Evolutionary conservation across 2,329 filamentous ascomycete species (phyloP).

Genomic region (Geosmithia morbida): DNA sequence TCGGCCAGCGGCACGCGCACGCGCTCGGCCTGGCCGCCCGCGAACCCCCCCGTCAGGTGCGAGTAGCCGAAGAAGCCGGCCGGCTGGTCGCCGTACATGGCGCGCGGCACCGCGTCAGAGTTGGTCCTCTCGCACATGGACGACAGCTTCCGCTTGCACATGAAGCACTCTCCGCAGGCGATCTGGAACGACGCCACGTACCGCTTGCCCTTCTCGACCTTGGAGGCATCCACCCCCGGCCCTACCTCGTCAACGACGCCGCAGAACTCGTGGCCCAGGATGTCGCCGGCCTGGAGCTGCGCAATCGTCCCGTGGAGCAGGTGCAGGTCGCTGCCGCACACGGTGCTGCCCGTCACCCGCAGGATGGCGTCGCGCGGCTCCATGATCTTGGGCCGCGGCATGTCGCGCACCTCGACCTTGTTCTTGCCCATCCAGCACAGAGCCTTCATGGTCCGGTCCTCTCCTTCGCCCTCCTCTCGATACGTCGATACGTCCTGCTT

Average conservation of each 20-base stretch:
- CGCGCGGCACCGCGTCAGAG: conserved; percentile 52
- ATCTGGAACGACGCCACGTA: conserved; percentile 85
- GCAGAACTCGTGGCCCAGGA: conserved; percentile 50
- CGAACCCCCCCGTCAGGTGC: conserved; percentile 75
- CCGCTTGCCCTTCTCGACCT: conserved; percentile 39
- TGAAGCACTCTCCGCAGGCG: conserved; percentile 58
- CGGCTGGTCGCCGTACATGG: conserved; percentile 67
- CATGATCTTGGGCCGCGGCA: conserved; percentile 55
- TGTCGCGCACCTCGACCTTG: conserved; percentile 53
- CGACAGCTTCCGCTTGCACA: conserved; percentile 63
- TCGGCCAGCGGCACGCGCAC: conserved; percentile 69
- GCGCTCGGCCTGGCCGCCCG: conserved; percentile 79
- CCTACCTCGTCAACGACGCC: conserved; percentile 43
- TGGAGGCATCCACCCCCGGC: conserved; percentile 22
- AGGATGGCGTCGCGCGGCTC: conserved; percentile 67
- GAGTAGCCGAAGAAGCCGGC: conserved; percentile 62
- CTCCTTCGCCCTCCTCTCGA: conserved; percentile 13
- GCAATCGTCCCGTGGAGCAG: conserved; percentile 41
- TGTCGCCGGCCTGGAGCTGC: conserved; percentile 48
- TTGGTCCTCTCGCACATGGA: conserved; percentile 74
- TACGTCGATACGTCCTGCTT: conserved; percentile 58
- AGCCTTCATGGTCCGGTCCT: conserved; percentile 58
- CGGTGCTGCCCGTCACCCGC: conserved; percentile 52
- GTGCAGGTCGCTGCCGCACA: conserved; percentile 45
- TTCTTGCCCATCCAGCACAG: conserved; percentile 75